Base-by-base conservation (phyloP, 768 basidiomycete species). In the Agaricus blazei region DNA sequence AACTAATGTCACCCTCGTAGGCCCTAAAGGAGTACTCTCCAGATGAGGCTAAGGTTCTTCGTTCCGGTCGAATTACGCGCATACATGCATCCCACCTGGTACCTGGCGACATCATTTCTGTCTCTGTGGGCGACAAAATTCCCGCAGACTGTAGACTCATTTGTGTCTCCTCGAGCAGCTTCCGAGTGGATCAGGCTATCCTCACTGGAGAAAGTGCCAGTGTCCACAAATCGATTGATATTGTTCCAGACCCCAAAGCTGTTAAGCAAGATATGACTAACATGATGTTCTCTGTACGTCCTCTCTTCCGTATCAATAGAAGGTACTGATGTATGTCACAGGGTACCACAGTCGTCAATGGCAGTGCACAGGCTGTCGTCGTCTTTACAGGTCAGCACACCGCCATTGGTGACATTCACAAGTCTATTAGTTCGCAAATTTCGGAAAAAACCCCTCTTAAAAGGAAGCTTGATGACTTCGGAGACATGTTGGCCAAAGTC, bases 231-330 rank as follows among this genome's bases (percentile, higher is more conserved):
- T 81, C 75, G 19, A 66, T 81, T 5, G 82, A 82, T 8, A 72
- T 78, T 29, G 86, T 99, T 45, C 61, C 73, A 9, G 96, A 98
- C 64, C 47, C 63, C 36, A 80, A 76, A 60, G 96, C 95, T 6
- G 96, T 98, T 56, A 97, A 96, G 72, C 96, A 98, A 71, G 96
- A 99, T 64, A 96, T 96, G 95, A 85, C 80, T 55, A 98, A 98
- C 70, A 97, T 97, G 72, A 74, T 98, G 9, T 98, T 98, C 71
- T 87, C 92, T 8, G 93, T 93, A 63, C 63, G 84, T 62, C 24
- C 28, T 54, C 26, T 11, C 19, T 34, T 36, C 53, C 43, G 27
- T 26, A 12, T 9, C 14, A 11, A n/a, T 11, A 15, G 9, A 14
- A 7, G 19, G 19, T 9, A 24, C 69, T 42, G 28, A 15, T 36